Evolutionary conservation across 1,139 yeast species (phyloP), one percentile per base, ranked within the genome.

Genomic region (Candida sp.): DNA sequence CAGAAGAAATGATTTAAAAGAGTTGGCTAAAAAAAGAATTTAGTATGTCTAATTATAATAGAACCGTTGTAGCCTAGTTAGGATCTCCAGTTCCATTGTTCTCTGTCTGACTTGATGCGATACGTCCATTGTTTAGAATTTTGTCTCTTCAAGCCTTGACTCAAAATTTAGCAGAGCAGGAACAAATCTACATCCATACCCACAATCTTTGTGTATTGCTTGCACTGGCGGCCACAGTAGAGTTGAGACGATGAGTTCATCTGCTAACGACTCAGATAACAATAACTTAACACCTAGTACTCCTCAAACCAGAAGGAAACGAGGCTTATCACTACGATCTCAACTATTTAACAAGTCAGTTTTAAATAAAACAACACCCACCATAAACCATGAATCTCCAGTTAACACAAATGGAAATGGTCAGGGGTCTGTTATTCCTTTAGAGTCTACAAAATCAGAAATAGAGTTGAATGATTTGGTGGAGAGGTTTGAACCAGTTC

Each of bases 281-380:
- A 23, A 29, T 11, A 25, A 30, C 39, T 7, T 12, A 7, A 5
- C 21, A 21, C 56, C 56, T 11, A 46, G 49, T 25, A 57, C 66
- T 5, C 66, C 66, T 4, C 65, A 58, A 21, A 50, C 62, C 4
- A 63, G 77, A 40, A 70, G 93, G 49, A 81, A 79, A 49, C 68
- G 96, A 57, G 91, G 95, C 0, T 80, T 84, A 47, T 84, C 93
- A 3, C 65, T 87, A 43, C 73, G 95, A 52, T 77, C 90, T 0
- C 95, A 86, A 63, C 70, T 87, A 49, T 80, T 87, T 64, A 82
- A 78, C 60, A 82, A 78, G 49, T 62, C 70, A 7, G 29, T 25
- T 11, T 7, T 3, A 7, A 7, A 7, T 7, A 7, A 7, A 25
- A 7, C 29, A 7, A 25, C 7, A 7, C 35, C 21, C n/a, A 11